Evolutionary conservation across 345 rosid genomes (phyloP).

Genomic region (Bruguiera gymnorhiza): DNA sequence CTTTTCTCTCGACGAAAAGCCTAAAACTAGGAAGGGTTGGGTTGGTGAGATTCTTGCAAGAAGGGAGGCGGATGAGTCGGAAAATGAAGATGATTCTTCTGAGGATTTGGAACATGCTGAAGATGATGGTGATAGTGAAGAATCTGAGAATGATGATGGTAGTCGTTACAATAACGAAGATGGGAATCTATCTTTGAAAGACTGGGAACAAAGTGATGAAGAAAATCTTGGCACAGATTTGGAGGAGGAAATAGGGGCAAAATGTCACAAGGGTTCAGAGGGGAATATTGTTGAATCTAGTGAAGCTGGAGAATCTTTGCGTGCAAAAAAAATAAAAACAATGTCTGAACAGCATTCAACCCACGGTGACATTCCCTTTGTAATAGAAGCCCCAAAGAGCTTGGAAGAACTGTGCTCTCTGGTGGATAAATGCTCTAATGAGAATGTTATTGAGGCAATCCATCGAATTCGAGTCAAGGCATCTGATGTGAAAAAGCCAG

Average conservation of each 20-base stretch:
- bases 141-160: constrained; percentile 43
- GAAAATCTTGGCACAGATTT: constrained; percentile 55
- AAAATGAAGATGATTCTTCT: constrained; percentile 51
- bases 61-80: constrained; percentile 48
- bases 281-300: constrained; percentile 24
- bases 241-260: constrained; percentile 42
- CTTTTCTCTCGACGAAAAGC: constrained; percentile 60
- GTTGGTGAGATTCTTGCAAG: constrained; percentile 79
- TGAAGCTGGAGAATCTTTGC: constrained; percentile 15
- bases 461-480: constrained; percentile 50
- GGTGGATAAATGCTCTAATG: constrained; percentile 51
- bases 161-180: constrained; percentile 41
- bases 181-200: constrained; percentile 43
- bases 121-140: constrained; percentile 41
- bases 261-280: constrained; percentile 35
- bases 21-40: constrained; percentile 61
- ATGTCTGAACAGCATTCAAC: constrained; percentile 27
- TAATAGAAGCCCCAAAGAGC: constrained; percentile 72
- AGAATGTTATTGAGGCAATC: constrained; percentile 44
- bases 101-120: constrained; percentile 53
- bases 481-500: constrained; percentile 65
- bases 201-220: constrained; percentile 94
- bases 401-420: constrained; percentile 66
- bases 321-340: constrained; percentile 25
- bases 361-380: constrained; percentile 53